phyloP scores from a whole-genome alignment of 2,329 filamentous ascomycete species.

The Zasmidium citrigriseum region DNA sequence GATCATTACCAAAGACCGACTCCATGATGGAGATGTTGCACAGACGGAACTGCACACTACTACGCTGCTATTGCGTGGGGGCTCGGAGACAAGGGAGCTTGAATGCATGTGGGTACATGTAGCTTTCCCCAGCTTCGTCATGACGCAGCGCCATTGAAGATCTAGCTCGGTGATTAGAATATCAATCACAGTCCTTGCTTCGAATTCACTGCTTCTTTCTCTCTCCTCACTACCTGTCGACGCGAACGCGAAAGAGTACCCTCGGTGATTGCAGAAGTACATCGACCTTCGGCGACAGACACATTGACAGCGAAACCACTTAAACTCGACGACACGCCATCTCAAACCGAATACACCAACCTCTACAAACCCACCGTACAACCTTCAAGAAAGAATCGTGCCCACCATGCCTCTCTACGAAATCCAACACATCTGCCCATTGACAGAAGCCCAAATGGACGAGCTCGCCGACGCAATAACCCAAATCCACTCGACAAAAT shows the following conservation, averaged over 20 bases:
- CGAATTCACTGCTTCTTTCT: no score
- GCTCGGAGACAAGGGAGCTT: background rate
- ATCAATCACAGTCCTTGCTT: no score
- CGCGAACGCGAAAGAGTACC: no score
- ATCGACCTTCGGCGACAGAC: no score
- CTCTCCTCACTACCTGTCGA: no score
- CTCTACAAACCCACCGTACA: background rate
- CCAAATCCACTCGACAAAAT: conserved; percentile 43
- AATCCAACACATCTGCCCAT: conserved; percentile 40
- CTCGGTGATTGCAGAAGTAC: no score
- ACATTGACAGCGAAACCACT: background rate
- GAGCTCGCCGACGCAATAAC: conserved; percentile 44
- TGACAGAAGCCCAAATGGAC: conserved; percentile 38
- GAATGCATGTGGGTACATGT: background rate
- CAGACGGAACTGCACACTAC: no score
- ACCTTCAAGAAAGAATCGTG: background rate
- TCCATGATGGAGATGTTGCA: no score
- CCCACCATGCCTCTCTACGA: conserved; percentile 47
- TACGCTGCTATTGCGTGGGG: no score
- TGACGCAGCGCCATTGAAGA: background rate
- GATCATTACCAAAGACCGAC: no score
- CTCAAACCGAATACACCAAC: background rate
- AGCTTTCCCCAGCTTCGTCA: background rate
- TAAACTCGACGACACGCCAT: background rate
- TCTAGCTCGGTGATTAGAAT: no score